These are phyloP conservation scores for Bruguiera gymnorhiza DNA, from an alignment of 345 rosid species.

Conservation along the genomic window DNA sequence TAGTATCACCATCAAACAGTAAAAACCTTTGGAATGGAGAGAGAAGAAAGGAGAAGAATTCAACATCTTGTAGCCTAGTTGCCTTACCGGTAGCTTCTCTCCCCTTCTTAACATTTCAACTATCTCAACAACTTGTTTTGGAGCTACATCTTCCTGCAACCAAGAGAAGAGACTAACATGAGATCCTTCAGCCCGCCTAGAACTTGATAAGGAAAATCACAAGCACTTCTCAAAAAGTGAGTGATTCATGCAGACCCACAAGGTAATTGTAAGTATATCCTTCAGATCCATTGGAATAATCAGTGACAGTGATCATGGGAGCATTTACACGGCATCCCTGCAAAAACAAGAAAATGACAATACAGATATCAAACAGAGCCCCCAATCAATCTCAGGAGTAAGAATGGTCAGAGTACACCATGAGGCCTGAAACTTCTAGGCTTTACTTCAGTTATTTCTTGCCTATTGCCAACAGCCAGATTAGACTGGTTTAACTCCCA, in stretches of 20 bases:
- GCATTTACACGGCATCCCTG: conserved; percentile 99
- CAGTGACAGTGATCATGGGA: conserved; percentile 96
- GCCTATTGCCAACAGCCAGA: background rate
- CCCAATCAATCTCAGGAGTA: conserved; percentile 1
- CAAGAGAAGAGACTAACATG: conserved; percentile 20
- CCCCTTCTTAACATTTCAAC: conserved; percentile 83
- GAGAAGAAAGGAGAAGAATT: background rate
- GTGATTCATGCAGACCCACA: conserved; percentile 44
- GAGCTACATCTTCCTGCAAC: conserved; percentile 89
- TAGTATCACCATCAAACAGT: background rate
- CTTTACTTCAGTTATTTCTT: background rate
- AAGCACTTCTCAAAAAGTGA: conserved; percentile 19
- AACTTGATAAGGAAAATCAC: background rate
- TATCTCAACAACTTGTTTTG: conserved; percentile 78
- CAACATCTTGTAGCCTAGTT: background rate
- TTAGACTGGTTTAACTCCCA: no score
- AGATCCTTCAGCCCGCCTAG: conserved; percentile 2
- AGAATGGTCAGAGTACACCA: conserved; percentile 1
- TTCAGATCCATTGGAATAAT: conserved; percentile 89
- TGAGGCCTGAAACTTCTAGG: background rate
- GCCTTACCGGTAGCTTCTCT: conserved; percentile 80
- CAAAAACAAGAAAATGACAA: conserved; percentile 23
- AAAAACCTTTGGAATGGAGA: background rate
- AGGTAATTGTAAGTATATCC: conserved; percentile 91
- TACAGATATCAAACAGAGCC: conserved; percentile 5